Conservation (phyloP, 257 asterid genomes). For the Petrea volubilis region DNA sequence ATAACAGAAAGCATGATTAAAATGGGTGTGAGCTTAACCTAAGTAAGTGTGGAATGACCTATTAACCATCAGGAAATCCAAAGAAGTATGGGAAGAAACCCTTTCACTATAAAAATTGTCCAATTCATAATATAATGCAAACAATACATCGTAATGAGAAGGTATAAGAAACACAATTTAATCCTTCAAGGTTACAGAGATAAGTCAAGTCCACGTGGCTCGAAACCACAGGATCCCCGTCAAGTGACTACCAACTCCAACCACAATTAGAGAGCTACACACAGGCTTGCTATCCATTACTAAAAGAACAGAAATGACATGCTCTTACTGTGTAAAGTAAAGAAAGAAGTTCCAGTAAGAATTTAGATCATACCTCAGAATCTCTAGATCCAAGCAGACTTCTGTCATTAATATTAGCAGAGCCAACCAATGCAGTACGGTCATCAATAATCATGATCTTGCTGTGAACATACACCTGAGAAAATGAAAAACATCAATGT, state of each 20-base stretch:
- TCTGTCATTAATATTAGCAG: constrained; percentile 91
- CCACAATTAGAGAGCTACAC: not conserved
- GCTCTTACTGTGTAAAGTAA: not conserved
- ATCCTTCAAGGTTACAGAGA: not conserved
- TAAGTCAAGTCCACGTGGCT: not conserved
- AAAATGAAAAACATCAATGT: constrained; percentile 18
- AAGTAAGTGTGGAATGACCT: no score
- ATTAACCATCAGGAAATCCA: no score
- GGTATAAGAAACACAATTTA: not conserved
- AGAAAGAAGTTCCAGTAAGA: constrained; percentile 6
- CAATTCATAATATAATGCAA: no score
- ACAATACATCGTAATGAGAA: not conserved
- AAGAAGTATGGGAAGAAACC: no score
- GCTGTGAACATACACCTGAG: constrained; percentile 94
- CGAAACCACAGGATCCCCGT: not conserved
- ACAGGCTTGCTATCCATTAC: not conserved
- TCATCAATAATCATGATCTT: constrained; percentile 95
- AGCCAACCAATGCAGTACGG: constrained; percentile 69
- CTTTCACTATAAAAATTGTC: no score
- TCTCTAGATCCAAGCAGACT: constrained; percentile 98
- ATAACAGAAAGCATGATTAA: no score
- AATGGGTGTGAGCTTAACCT: no score
- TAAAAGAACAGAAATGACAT: not conserved
- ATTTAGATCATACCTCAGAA: constrained; percentile 69
- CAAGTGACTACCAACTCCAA: not conserved